Base-by-base conservation (phyloP, 2,329 filamentous ascomycete genomes). In the Alternaria tenuissima region DNA sequence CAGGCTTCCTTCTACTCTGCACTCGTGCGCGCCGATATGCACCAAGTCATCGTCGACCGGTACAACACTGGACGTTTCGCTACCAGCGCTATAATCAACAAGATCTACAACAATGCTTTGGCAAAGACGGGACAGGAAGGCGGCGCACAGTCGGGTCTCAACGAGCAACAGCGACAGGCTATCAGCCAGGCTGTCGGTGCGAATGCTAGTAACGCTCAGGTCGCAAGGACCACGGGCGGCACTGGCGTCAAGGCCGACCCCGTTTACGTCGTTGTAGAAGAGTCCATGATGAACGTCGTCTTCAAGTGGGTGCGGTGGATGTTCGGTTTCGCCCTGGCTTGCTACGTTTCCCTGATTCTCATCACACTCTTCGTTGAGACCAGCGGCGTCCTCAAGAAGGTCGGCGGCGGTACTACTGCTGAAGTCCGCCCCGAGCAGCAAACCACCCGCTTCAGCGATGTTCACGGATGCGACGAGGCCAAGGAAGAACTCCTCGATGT, bases 401-500 rank as follows among this genome's bases (percentile, higher is more conserved):
- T 93, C 9, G 88, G 89, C 12, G 89, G 88, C 53, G 79, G 85
- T 3, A 87, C 89, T 58, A 89, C 89, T 69, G 92, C 91, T 62
- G 93, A 99, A 80, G 93, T 94, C 62, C 94, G 96, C 77, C 90
- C 95, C 7, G 92, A 98, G 78, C 89, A 94, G 70, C 95, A 99
- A 78, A 97, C 87, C 59, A 93, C 93, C 20, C 89, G 92, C 47
- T 99, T 99, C 81, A 86, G 86, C 59, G 95, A 99, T 76, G 95
- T 99, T 7, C 95, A 99, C 76, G 95, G 95, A 53, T 98, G 94
- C 69, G 94, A 98, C 66, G 96, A 99, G 80, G 95, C 95, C 65
- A 99, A 98, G 82, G 96, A 99, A 72, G 95, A 99, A 79, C 87
- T 99, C 4, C 92, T 96, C 79, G 95, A 99, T 79, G 88, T 99